A percentile compares a stretch with the other conserved stretches of the same genome.
phyloP scores from a whole-genome alignment of 345 rosid species.

The Eucalyptus pauciflora region DNA sequence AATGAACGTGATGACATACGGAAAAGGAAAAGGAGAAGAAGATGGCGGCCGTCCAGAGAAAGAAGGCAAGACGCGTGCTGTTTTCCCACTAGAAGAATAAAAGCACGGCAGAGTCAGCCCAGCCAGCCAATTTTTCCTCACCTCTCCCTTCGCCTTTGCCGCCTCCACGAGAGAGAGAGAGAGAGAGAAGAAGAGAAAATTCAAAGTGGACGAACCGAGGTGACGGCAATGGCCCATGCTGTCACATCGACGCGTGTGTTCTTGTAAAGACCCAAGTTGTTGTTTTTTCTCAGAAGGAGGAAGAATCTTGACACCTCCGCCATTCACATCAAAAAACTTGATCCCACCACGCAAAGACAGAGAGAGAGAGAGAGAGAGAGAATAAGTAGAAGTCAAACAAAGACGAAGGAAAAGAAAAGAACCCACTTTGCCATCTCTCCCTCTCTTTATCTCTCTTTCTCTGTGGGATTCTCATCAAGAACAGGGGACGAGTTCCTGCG shows the following conservation, averaged over 20 bases:
- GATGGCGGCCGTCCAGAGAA: not conserved
- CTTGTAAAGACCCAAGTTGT: not conserved
- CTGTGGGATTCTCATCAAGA: not conserved
- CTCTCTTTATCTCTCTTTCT: not conserved
- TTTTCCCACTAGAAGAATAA: not conserved
- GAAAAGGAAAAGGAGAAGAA: not conserved
- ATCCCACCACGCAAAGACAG: not conserved
- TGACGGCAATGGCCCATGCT: not conserved
- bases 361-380: not conserved
- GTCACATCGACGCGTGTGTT: not conserved
- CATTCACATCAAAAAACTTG: not conserved
- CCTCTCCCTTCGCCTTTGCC: not conserved
- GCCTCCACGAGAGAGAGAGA: not conserved
- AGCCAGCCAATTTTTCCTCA: not conserved
- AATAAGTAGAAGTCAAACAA: not conserved
- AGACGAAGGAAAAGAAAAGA: not conserved
- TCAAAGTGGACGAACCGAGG: not conserved
- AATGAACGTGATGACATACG: not conserved
- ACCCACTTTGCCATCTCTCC: not conserved
- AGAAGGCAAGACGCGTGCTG: not conserved
- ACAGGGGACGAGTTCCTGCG: not conserved
- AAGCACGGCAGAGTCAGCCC: not conserved
- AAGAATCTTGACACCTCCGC: not conserved
- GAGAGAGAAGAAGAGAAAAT: accelerated
- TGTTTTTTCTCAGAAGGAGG: not conserved